Evolutionary conservation across 2,329 filamentous ascomycete species (phyloP), one percentile per base, ranked within the genome.

Genomic region (Cryphonectria carpinicola): DNA sequence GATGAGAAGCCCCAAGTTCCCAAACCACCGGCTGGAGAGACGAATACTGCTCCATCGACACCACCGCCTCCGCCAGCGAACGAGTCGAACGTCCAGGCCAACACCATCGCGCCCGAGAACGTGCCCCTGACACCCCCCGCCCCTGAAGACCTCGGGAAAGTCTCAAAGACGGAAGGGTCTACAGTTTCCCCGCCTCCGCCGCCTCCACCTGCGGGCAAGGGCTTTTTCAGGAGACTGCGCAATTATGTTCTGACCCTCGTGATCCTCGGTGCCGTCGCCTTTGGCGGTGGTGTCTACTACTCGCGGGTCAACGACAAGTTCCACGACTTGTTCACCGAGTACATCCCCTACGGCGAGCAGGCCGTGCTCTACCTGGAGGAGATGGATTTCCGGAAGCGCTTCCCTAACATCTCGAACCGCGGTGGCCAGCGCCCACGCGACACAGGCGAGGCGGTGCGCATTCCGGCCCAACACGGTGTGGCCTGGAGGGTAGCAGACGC

Each of bases 241-340:
- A 91, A 91, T 79, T 91, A 94, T 79, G 83, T 98, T 70, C 83
- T 95, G 74, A 93, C 92, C 68, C 82, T 98, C 65, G 83, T 95
- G 73, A 82, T 97, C 61, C 87, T 98, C 39, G 90, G 92, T 37
- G 89, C 89, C 7, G 82, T 97, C 61, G 90, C 92, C 54, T 99
- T 97, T 77, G 93, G 88, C 69, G 94, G 94, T 74, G 94, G 95
- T 75, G 91, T 98, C 69, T 97, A 93, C 86, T 96, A 97, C 82
- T 95, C 96, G 69, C 90, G 97, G 74, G 88, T 96, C 81, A 97
- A 92, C 79, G 96, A 99, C 85, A 97, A 94, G 83, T 99, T 98
- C 88, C 95, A 99, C 83, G 96, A 99, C 82, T 79, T 98, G 85
- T 99, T 99, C 84, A 98, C 95, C 77, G 95, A 98, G 83, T 99